A percentile compares a stretch with the other conserved stretches of the same genome.
Conservation (phyloP, 768 basidiomycete genomes). For the Leccinum subgranulosum region DNA sequence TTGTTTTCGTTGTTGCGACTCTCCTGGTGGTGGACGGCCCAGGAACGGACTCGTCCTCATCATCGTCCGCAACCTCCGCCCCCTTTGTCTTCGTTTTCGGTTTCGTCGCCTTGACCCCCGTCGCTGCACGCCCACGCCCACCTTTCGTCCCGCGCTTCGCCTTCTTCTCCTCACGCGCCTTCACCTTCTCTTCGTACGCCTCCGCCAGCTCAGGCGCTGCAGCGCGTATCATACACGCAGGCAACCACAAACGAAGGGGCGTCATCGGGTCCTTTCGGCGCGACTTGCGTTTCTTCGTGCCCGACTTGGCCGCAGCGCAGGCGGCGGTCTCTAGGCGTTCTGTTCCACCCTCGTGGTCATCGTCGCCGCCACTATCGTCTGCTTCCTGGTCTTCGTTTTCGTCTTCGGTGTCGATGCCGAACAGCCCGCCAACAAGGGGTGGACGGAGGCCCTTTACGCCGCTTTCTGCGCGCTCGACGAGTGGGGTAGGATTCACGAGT, state of each 20-base stretch:
- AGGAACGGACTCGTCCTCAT: not conserved
- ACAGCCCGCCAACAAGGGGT: conserved; percentile 35
- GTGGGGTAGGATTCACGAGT: conserved; percentile 63
- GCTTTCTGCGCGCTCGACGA: conserved; percentile 62
- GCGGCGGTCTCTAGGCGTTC: conserved; percentile 28
- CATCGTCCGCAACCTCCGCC: not conserved
- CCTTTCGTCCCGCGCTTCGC: conserved; percentile 22
- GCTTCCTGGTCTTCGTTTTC: conserved; percentile 45
- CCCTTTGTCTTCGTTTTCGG: not conserved
- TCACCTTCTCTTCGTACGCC: conserved; percentile 57
- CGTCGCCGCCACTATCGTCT: conserved; percentile 44
- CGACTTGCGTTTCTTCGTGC: conserved; percentile 22
- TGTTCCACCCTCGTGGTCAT: conserved; percentile 3
- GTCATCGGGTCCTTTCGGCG: conserved; percentile 41
- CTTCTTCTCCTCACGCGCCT: conserved; percentile 46
- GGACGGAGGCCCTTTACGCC: conserved; percentile 65
- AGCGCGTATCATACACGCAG: conserved; percentile 69
- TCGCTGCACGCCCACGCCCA: conserved; percentile 1
- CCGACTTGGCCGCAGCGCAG: conserved; percentile 15
- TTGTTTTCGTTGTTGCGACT: conserved; percentile 4
- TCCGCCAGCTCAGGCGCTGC: conserved; percentile 65
- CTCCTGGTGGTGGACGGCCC: conserved; percentile 6
- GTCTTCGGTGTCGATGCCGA: conserved; percentile 43
- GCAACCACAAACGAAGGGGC: conserved; percentile 74
- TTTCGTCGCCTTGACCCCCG: not conserved